phyloP scores from a whole-genome alignment of 306 rosid genomes.

The Benincasa hispida region DNA sequence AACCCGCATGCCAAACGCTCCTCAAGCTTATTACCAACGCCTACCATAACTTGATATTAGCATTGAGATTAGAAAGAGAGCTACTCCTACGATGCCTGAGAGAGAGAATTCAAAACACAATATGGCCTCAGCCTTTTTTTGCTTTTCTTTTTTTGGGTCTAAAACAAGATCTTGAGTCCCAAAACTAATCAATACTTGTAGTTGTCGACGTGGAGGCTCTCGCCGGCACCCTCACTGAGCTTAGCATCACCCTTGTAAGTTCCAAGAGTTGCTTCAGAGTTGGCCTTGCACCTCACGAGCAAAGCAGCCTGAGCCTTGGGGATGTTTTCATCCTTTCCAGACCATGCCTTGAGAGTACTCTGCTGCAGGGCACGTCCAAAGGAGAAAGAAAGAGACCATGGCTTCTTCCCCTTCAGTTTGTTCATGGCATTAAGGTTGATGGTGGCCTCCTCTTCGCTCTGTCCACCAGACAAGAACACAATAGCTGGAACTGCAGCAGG shows the following conservation, averaged over 20 bases:
- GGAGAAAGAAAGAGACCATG: constrained; percentile 72
- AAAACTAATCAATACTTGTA: constrained; percentile 23
- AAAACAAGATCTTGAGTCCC: not conserved
- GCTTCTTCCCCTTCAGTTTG: constrained; percentile 55
- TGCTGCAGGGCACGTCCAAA: constrained; percentile 72
- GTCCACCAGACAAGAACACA: constrained; percentile 73
- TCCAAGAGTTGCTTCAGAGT: constrained; percentile 66
- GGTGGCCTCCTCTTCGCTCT: constrained; percentile 81
- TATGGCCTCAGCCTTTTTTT: not conserved
- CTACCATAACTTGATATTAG: not conserved
- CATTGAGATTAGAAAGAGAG: not conserved
- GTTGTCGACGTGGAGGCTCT: constrained; percentile 60
- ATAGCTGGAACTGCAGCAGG: constrained; percentile 63
- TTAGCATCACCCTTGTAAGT: constrained; percentile 56
- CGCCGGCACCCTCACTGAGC: constrained; percentile 48
- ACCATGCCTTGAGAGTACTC: constrained; percentile 73
- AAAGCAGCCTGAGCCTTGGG: constrained; percentile 49
- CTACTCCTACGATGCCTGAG: constrained; percentile 5
- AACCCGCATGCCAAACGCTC: not conserved
- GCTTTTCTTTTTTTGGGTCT: not conserved
- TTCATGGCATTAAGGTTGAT: constrained; percentile 68
- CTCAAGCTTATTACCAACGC: constrained; percentile 3
- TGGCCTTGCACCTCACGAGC: constrained; percentile 49
- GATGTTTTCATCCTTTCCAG: constrained; percentile 47
- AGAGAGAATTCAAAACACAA: constrained; percentile 3